Percentiles rank a stretch among this genome's conserved stretches.
phyloP scores from a whole-genome alignment of 2,329 filamentous ascomycete species.

The Aspergillus pseudoviridinutans region DNA sequence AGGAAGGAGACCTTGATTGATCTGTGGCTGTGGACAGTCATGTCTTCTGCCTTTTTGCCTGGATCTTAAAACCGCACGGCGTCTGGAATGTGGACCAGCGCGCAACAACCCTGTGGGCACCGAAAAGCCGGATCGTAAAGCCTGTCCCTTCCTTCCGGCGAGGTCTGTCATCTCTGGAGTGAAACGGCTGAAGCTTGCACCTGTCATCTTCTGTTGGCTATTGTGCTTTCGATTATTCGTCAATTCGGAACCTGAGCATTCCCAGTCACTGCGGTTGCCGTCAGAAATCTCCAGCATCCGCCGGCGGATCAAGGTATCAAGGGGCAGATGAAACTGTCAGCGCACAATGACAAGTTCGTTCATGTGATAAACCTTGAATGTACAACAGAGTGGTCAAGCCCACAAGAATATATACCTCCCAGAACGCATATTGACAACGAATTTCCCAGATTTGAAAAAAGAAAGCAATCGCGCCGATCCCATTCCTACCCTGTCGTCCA shows the following conservation, averaged over 20 bases:
- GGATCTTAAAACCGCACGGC: not conserved
- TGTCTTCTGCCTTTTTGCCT: not conserved
- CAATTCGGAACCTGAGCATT: not conserved
- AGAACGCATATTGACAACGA: not conserved
- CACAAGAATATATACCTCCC: slow-evolving; percentile 11
- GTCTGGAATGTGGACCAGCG: not conserved
- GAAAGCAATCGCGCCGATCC: slow-evolving; percentile 12
- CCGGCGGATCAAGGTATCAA: not conserved
- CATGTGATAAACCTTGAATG: not conserved
- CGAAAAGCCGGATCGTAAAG: not conserved
- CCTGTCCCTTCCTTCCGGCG: not conserved
- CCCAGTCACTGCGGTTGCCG: not conserved
- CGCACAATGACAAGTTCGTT: not conserved
- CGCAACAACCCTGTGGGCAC: not conserved
- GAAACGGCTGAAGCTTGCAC: not conserved
- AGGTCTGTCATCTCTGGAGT: not conserved
- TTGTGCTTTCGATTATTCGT: not conserved
- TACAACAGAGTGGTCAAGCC: not conserved
- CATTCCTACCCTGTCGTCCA: slow-evolving; percentile 1
- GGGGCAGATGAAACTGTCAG: not conserved
- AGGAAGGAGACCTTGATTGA: not conserved
- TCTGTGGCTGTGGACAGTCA: not conserved
- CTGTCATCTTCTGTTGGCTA: not conserved
- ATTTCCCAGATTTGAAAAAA: slow-evolving; percentile 5
- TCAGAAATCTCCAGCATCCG: not conserved